These are phyloP conservation scores for Rhamnella rubrinervis DNA, from an alignment of 331 rosid species.

Conservation along the genomic window DNA sequence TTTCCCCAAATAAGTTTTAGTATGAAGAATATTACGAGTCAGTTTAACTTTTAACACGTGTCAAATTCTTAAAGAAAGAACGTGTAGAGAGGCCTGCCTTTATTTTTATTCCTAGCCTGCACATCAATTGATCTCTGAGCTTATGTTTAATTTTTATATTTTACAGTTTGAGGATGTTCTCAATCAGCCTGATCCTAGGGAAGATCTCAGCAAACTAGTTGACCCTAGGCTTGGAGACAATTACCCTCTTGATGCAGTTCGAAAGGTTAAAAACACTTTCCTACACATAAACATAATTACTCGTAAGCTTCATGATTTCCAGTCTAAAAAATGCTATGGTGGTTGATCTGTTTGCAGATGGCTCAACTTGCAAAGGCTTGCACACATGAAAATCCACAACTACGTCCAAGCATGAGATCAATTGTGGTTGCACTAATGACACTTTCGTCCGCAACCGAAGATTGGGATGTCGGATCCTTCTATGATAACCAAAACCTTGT, in stretches of 20 bases:
- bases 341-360: constrained; percentile 52
- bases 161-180: constrained; percentile 75
- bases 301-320: constrained; percentile 11
- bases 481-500: constrained; percentile 58
- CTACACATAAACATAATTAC: neutral
- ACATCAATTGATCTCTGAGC: neutral
- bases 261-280: constrained; percentile 55
- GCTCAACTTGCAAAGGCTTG: constrained; percentile 77
- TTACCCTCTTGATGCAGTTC: constrained; percentile 66
- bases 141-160: constrained; percentile 13
- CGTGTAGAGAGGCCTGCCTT: too few species aligned
- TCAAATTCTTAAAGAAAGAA: too few species aligned
- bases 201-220: constrained; percentile 57
- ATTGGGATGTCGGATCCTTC: constrained; percentile 76
- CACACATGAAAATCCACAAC: constrained; percentile 57
- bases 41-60: too few species aligned
- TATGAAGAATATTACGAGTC: too few species aligned
- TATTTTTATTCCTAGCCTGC: neutral
- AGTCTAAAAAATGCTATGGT: constrained; percentile 8
- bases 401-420: constrained; percentile 81
- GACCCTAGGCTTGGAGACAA: constrained; percentile 78
- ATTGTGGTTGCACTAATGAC: constrained; percentile 78
- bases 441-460: constrained; percentile 61
- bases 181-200: constrained; percentile 43
- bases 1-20: too few species aligned